Evolutionary conservation across 495 filamentous ascomycete genomes (phyloP), one percentile per base, ranked within the genome.

Genomic region (Penicillium macrosclerotiorum): DNA sequence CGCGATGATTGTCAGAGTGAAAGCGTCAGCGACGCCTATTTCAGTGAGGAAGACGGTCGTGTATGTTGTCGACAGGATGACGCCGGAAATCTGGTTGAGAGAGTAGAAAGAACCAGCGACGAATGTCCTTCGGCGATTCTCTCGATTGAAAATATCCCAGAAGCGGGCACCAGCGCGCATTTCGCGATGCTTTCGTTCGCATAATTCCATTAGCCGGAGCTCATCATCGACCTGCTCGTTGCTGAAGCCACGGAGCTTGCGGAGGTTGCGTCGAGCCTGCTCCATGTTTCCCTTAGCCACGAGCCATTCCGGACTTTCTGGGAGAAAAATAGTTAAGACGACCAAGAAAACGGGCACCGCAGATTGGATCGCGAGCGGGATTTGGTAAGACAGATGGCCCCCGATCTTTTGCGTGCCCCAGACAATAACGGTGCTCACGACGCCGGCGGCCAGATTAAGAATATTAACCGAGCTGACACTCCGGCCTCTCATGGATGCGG

Each of bases 281-380:
- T 63, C 47, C 31, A 67, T 46, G 22, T 64, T 62, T 23, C 75
- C 76, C 50, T 81, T 78, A 29, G 69, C 62, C 37, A 84, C 65
- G 8, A 86, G 75, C 82, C 82, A 88, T 45, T 81, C 64, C 0
- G 83, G 83, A 4, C 76, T 80, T 57, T 88, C 82, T 12, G 68
- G 75, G 42, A 85, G 69, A 54, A 52, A 47, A 0, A 63, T 34
- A 8, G 67, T 70, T 18, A 63, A 32, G 3, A 52, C 5, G 18
- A 67, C 33, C 3, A 70, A 45, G 2, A 68, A 39, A 0, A 61
- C 52, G 0, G 65, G 67, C 13, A 68, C 37, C 5, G 42, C 65
- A 32, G 59, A 65, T 39, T 70, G 67, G 1, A 70, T 47, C 5
- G 60, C 63, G 5, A 70, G 42, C 9, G 67, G 67, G 13, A 70